Conservation (phyloP, 1,284 basidiomycete genomes). For the Melampsora larici-populina region DNA sequence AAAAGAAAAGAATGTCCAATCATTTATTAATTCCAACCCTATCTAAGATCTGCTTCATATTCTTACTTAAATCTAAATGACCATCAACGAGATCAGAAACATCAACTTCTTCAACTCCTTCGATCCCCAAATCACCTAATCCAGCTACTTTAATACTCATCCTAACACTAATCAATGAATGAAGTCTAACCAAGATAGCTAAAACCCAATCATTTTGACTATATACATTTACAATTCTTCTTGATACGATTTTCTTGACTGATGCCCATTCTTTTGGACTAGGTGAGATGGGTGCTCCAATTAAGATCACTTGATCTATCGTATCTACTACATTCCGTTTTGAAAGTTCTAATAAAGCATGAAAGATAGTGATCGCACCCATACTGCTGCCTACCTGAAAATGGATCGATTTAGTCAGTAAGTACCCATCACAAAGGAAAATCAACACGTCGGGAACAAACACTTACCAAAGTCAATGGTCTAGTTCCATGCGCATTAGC, state of each 20-base stretch:
- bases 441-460: no score
- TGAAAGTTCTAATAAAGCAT: conserved; percentile 58
- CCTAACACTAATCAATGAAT: conserved; percentile 57
- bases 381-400: conserved; percentile 59
- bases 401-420: not conserved
- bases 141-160: conserved; percentile 47
- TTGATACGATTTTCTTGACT: conserved; percentile 56
- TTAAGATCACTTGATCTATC: conserved; percentile 59
- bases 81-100: conserved; percentile 48
- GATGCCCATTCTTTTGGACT: conserved; percentile 56
- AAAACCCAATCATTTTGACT: conserved; percentile 59
- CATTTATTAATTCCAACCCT: conserved; percentile 26
- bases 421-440: not conserved
- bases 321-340: conserved; percentile 50
- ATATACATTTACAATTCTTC: conserved; percentile 59
- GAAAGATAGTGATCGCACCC: conserved; percentile 59
- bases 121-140: conserved; percentile 46
- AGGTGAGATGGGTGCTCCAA: conserved; percentile 58
- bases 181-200: conserved; percentile 59
- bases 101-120: conserved; percentile 50
- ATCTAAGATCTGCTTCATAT: conserved; percentile 31
- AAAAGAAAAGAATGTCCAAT: no score
- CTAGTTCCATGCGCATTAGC: conserved; percentile 33
- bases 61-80: conserved; percentile 48
- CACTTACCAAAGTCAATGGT: conserved; percentile 35